Evolutionary conservation across 495 filamentous ascomycete species (phyloP), one percentile per base, ranked within the genome.

Genomic region (Hypoxylon subgilvum): DNA sequence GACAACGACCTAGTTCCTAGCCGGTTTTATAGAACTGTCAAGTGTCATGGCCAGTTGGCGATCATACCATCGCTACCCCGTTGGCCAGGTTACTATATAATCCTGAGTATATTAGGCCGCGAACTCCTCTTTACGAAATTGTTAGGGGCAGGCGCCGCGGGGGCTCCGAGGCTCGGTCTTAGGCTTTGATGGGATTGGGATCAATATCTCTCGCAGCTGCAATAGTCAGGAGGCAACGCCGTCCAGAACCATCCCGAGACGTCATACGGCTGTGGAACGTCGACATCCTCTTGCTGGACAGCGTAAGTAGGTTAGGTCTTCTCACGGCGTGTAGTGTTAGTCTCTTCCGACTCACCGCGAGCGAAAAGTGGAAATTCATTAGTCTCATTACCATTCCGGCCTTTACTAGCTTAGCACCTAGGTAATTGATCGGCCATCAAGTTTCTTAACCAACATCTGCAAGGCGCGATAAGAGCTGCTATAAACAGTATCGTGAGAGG

Each of bases 301-400:
- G 38, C 19, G 31, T 40, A 19, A 34, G 61, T 35, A 42, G 54
- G 51, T 55, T 39, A 53, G 36, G 27, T 28, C 27, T 63, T 48
- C 53, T 35, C 30, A 51, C 21, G 9, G 35, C 17, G 50, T 32
- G 17, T 39, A 34, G 42, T 31, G 18, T 57, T 43, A 40, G 31
- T 45, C 28, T 23, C 35, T 57, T 58, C 44, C 51, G 55, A 50
- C 34, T 55, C 39, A 18, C 22, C 55, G 50, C 38, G 44, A 55
- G 50, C 38, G 44, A 55, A 48, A 55, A 39, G 49, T 48, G 55
- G 54, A 42, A 44, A 45, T 44, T 47, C 32, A n/a, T 51, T 44
- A 64, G 54, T 54, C 61, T 64, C 54, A 50, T 64, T 30, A 27
- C 51, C 12, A 47, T 55, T 55, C 36, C 50, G 50, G 44, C 46